phyloP scores from a whole-genome alignment of 192 early-diverging fungal species.

The Allomyces macrogynus region DNA sequence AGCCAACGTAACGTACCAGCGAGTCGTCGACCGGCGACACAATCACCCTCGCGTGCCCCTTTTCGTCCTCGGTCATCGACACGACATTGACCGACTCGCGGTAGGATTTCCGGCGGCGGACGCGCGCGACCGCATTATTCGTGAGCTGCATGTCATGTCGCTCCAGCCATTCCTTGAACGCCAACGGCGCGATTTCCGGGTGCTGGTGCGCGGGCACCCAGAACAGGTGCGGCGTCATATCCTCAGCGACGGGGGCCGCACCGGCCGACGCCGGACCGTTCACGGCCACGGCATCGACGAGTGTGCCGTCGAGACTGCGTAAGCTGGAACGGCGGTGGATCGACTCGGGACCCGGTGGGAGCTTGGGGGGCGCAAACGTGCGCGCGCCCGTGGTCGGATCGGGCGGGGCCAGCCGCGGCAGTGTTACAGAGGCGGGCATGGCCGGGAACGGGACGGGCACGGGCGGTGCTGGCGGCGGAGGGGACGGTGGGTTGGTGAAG shows the following conservation, averaged over 20 bases:
- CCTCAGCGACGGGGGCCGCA: background rate
- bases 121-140: background rate
- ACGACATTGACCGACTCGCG: background rate
- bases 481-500: no score
- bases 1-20: background rate
- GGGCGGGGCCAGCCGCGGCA: no score
- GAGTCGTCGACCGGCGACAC: background rate
- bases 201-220: slow-evolving; percentile 1
- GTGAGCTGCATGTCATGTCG: background rate
- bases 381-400: no score
- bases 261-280: no score
- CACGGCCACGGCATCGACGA: no score
- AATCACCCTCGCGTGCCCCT: background rate
- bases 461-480: no score
- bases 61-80: background rate
- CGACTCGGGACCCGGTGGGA: no score
- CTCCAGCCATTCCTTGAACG: background rate
- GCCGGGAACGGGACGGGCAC: no score
- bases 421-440: no score
- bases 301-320: no score
- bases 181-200: background rate
- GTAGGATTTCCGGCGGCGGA: background rate
- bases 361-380: no score
- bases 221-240: background rate
- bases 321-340: no score